Conservation (phyloP, 2,329 filamentous ascomycete species). For the Thielaviopsis ethacetica region DNA sequence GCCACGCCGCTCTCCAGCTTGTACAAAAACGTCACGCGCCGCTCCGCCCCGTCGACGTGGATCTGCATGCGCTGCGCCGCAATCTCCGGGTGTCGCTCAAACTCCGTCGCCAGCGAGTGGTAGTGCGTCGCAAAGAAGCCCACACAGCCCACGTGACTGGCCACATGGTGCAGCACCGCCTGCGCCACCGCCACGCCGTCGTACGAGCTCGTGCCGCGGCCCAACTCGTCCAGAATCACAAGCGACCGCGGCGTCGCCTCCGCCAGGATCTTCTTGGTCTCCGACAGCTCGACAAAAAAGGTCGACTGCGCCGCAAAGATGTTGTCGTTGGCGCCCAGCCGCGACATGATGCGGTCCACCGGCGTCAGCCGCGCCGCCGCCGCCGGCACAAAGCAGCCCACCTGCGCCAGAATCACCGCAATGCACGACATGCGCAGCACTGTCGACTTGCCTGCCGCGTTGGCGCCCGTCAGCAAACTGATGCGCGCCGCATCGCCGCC, state of each 20-base stretch:
- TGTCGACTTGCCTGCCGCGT: conserved; percentile 94
- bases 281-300: conserved; percentile 93
- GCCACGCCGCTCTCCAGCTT: conserved; percentile 86
- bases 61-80: conserved; percentile 82
- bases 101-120: conserved; percentile 83
- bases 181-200: conserved; percentile 95
- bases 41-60: conserved; percentile 67
- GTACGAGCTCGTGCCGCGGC: conserved; percentile 85
- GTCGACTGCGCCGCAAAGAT: conserved; percentile 97
- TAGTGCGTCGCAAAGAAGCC: conserved; percentile 98
- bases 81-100: conserved; percentile 78
- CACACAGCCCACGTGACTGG: conserved; percentile 79
- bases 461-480: conserved; percentile 83
- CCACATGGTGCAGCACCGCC: conserved; percentile 90
- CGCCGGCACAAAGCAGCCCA: conserved; percentile 84
- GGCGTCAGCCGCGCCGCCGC: conserved; percentile 70
- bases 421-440: conserved; percentile 92
- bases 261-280: conserved; percentile 93
- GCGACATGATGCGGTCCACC: conserved; percentile 95
- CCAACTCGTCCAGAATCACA: conserved; percentile 92
- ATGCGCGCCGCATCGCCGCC: conserved; percentile 73
- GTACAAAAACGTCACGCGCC: conserved; percentile 92
- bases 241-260: conserved; percentile 88
- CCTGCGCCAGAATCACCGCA: conserved; percentile 92
- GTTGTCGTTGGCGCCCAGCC: conserved; percentile 93